These are phyloP conservation scores for Golubevia pallescens DNA, from an alignment of 1,284 basidiomycete genomes.

Conservation along the genomic window DNA sequence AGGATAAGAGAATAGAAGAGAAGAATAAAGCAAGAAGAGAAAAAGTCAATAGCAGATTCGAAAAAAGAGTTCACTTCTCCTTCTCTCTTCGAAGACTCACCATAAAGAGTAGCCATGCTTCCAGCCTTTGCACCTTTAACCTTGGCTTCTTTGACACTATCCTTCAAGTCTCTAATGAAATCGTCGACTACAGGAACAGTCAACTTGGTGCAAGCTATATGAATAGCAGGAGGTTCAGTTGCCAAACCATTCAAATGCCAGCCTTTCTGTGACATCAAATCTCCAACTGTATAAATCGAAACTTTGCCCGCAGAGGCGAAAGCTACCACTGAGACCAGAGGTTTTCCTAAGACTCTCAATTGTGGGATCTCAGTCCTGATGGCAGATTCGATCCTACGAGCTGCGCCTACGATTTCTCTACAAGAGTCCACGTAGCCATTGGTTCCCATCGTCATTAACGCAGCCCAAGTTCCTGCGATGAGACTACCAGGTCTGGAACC, in stretches of 20 bases:
- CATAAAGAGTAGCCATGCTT: conserved; percentile 50
- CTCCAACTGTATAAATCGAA: conserved; percentile 60
- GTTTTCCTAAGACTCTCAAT: conserved; percentile 49
- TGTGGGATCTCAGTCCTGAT: conserved; percentile 57
- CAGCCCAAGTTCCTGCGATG: conserved; percentile 61
- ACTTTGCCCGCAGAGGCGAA: conserved; percentile 35
- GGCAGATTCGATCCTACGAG: conserved; percentile 30
- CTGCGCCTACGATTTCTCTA: conserved; percentile 49
- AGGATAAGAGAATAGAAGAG: no score
- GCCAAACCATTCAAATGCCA: conserved; percentile 58
- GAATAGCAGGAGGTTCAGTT: conserved; percentile 54
- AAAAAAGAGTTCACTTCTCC: no score
- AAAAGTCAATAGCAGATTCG: no score
- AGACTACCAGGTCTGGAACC: conserved; percentile 55
- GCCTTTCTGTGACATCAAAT: conserved; percentile 52
- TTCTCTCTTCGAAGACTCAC: neutral
- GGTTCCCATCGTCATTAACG: conserved; percentile 53
- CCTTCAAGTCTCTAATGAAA: conserved; percentile 53
- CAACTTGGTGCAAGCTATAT: conserved; percentile 54
- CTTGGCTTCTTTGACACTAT: conserved; percentile 20
- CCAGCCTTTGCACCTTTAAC: conserved; percentile 27
- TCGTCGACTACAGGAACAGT: conserved; percentile 50
- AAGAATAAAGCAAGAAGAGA: no score
- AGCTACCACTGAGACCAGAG: conserved; percentile 54
- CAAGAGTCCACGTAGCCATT: conserved; percentile 53